Evolutionary conservation across 2,329 filamentous ascomycete species (phyloP).

Genomic region (Chrysoporthe deuterocubensis): DNA sequence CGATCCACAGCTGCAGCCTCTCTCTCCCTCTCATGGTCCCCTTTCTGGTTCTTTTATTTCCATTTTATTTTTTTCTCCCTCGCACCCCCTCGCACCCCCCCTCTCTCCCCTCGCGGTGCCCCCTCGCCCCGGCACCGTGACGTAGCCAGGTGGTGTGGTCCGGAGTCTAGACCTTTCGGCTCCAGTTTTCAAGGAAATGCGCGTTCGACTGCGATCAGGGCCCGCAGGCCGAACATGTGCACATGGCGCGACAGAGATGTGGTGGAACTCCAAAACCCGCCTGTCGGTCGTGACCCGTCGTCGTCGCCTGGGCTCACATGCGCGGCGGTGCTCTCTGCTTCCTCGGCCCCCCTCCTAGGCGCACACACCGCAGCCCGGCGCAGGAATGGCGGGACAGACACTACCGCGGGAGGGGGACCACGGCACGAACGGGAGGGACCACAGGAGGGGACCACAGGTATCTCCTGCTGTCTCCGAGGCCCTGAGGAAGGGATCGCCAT

Average conservation of each 20-base stretch:
- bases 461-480: neutral
- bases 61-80: neutral
- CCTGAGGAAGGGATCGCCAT: neutral
- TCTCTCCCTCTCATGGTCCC: neutral
- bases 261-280: too few species aligned
- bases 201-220: neutral
- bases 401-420: too few species aligned
- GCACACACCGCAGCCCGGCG: neutral
- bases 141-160: neutral
- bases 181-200: neutral
- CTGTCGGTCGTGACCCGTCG: neutral
- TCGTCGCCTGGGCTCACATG: neutral
- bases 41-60: neutral
- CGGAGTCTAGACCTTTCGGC: constrained; percentile 6
- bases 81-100: neutral
- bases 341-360: neutral
- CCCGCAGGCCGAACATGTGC: neutral
- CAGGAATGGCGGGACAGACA: neutral
- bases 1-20: constrained; percentile 12
- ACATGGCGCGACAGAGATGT: neutral
- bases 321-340: too few species aligned
- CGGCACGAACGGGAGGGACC: too few species aligned
- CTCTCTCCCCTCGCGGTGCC: neutral
- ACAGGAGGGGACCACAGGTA: neutral
- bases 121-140: neutral